Evolutionary conservation across 306 rosid genomes (phyloP), one percentile per base, ranked within the genome.

Genomic region (Cucumis melo): DNA sequence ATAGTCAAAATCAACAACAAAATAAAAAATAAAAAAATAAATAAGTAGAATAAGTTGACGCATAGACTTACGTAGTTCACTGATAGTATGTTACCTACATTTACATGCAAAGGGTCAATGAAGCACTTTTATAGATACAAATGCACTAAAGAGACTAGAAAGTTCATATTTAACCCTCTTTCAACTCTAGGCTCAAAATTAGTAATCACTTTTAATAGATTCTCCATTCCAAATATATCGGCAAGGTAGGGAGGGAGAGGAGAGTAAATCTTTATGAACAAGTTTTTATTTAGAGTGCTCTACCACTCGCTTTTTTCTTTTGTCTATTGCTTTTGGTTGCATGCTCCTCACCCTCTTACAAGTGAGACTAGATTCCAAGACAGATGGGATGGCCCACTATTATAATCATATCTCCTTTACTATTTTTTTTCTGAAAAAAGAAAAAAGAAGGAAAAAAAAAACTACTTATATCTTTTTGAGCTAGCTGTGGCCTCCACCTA

Each of bases 401-500:
- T 44, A 44, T 70, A 72, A 72, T 24, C 32, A 14, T 46, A 27
- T 72, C 24, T 34, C 19, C 53, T 66, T 65, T 39, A 61, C n/a
- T 17, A 51, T 5, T 51, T 51, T 64, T 39, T 27, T 38, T 17
- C 51, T 38, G 51, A n/a, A n/a, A 46, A 46, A 48, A 20, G 56
- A 16, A 51, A 51, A 46, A 46, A 13, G 3, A 20, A 20, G n/a
- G 44, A 36, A 64, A 64, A 6, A 38, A 38, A 38, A 38, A 38
- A 4, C 36, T 32, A 32, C 56, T 24, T 14, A 46, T 44, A 46
- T 21, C 38, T 27, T 72, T 71, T 72, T 72, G 10, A 51, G 76
- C 55, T 72, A 51, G 76, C 55, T 72, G 76, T 72, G 59, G 75
- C 58, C 75, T 71, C 75, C 75, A 71, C 75, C 75, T 24, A 71